These are phyloP conservation scores for Pulveroboletus ravenelii DNA, from an alignment of 768 basidiomycete species.

Conservation along the genomic window DNA sequence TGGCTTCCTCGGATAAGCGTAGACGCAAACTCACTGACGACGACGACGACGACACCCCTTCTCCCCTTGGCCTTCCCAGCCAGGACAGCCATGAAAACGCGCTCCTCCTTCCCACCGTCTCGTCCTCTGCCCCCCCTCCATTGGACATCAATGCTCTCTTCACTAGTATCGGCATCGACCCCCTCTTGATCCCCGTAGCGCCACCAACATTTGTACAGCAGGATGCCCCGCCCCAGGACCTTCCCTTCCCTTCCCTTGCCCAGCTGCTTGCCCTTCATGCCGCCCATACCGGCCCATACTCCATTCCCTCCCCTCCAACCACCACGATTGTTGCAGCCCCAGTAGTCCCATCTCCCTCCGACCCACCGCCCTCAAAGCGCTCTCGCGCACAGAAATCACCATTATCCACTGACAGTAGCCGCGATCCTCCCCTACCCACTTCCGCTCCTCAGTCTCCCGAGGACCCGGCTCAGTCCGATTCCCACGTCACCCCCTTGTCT, in stretches of 20 bases:
- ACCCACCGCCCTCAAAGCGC: slow-evolving; percentile 41
- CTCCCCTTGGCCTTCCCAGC: slow-evolving; percentile 25
- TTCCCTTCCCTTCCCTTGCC: slow-evolving; percentile 52
- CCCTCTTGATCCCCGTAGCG: slow-evolving; percentile 34
- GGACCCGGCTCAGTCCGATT: slow-evolving; percentile 17
- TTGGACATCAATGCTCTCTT: slow-evolving; percentile 41
- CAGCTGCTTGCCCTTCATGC: slow-evolving; percentile 65
- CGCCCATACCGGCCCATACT: slow-evolving; percentile 26
- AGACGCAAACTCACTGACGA: slow-evolving; percentile 33
- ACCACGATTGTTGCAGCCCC: slow-evolving; percentile 12
- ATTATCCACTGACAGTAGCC: slow-evolving; percentile 19
- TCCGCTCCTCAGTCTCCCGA: slow-evolving; percentile 29
- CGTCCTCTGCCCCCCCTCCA: slow-evolving; percentile 26
- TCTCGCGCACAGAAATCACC: slow-evolving; percentile 52
- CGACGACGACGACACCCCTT: slow-evolving; percentile 37
- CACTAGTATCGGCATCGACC: slow-evolving; percentile 39
- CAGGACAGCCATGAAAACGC: slow-evolving; percentile 59
- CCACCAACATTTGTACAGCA: slow-evolving; percentile 27
- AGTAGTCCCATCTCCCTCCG: slow-evolving; percentile 12
- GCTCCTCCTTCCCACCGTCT: slow-evolving; percentile 42
- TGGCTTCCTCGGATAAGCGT: slow-evolving; percentile 32
- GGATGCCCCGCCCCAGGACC: slow-evolving; percentile 11
- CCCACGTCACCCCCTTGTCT: slow-evolving; percentile 31
- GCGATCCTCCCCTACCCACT: slow-evolving; percentile 21
- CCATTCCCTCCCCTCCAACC: slow-evolving; percentile 16